Percentiles rank a stretch among this genome's conserved stretches.
phyloP scores from a whole-genome alignment of 2,329 filamentous ascomycete genomes.

The Emmonsiellopsis sp. region DNA sequence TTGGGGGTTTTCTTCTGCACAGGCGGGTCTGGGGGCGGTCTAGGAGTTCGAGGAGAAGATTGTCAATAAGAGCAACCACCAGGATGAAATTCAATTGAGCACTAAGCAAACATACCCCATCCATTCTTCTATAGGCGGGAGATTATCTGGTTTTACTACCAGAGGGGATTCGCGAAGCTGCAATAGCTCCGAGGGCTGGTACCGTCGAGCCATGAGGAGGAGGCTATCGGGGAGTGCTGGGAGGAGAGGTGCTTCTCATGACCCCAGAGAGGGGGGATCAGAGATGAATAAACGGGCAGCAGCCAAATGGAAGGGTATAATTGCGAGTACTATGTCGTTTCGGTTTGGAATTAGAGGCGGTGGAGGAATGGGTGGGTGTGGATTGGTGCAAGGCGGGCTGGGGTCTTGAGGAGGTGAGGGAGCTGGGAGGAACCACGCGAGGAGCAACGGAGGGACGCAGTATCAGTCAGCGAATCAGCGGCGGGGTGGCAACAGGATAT shows the following conservation, averaged over 20 bases:
- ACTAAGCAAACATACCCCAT: slow-evolving; percentile 62
- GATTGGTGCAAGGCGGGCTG: neutral
- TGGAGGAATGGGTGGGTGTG: neutral
- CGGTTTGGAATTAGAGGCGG: neutral
- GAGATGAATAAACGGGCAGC: neutral
- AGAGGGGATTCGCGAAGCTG: slow-evolving; percentile 71
- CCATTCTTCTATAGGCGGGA: slow-evolving; percentile 87
- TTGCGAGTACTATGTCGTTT: neutral
- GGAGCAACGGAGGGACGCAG: neutral
- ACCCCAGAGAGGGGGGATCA: slow-evolving; percentile 12
- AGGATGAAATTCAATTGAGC: neutral
- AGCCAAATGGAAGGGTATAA: neutral
- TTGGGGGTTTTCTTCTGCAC: slow-evolving; percentile 27
- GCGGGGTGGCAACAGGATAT: neutral
- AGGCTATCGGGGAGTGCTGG: slow-evolving; percentile 13
- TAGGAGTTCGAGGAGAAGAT: slow-evolving; percentile 12
- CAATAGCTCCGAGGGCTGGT: slow-evolving; percentile 67
- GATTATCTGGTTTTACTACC: slow-evolving; percentile 65
- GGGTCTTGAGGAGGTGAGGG: slow-evolving; percentile 1
- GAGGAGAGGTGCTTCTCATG: slow-evolving; percentile 14
- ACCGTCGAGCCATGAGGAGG: slow-evolving; percentile 44
- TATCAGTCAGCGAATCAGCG: neutral
- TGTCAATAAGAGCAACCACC: neutral
- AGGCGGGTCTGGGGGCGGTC: slow-evolving; percentile 33
- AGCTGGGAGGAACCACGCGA: neutral